Conservation (phyloP, 805 yeast genomes). For the Priceomyces medius region DNA sequence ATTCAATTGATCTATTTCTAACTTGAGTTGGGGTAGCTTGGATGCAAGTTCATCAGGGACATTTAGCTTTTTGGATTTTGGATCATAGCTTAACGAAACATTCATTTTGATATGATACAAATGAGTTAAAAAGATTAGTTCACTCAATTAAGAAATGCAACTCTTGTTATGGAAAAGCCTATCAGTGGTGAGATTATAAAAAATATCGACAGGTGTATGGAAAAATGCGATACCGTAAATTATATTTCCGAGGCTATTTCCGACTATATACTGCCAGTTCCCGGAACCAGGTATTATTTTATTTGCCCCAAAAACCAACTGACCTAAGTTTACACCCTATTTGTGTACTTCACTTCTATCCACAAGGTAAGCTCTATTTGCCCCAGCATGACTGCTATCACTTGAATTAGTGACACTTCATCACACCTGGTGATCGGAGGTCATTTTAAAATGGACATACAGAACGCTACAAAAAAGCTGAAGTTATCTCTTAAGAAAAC, state of each 20-base stretch:
- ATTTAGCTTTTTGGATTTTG: constrained; percentile 25
- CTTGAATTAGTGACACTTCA: not conserved
- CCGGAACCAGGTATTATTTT: not conserved
- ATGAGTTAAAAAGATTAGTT: not conserved
- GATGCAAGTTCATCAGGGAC: constrained; percentile 17
- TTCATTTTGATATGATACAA: constrained; percentile 14
- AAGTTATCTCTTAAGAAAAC: not conserved
- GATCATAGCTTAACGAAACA: constrained; percentile 24
- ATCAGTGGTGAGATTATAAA: no score
- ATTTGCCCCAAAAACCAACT: not conserved
- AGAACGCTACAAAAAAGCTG: not conserved
- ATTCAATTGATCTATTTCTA: constrained; percentile 45
- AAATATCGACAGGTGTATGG: not conserved
- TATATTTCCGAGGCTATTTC: not conserved
- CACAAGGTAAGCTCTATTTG: not conserved
- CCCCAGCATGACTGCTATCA: not conserved
- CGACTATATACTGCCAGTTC: not conserved
- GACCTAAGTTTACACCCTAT: not conserved
- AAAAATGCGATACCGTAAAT: not conserved
- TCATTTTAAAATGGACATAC: not conserved
- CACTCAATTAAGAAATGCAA: no score
- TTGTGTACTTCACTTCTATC: not conserved
- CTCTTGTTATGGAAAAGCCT: no score
- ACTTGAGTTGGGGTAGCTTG: constrained; percentile 28
- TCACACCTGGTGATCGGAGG: not conserved